phyloP scores from a whole-genome alignment of 768 basidiomycete species.

The Rickenella mellea region DNA sequence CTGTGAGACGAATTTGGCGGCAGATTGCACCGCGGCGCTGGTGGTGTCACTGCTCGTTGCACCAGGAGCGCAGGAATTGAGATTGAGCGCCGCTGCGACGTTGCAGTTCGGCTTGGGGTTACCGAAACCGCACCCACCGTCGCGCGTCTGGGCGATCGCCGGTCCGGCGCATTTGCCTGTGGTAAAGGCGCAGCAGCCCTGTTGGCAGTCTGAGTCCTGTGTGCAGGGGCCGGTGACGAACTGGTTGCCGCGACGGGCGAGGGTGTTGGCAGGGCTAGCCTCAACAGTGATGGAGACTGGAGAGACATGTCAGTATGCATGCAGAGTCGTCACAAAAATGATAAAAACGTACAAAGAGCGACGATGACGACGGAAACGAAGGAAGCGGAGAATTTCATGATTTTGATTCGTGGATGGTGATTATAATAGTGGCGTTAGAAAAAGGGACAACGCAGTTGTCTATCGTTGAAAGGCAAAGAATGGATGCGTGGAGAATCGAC shows the following conservation, averaged over 20 bases:
- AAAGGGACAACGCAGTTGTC: no score
- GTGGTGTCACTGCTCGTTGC: not conserved
- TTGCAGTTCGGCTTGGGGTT: slow-evolving; percentile 11
- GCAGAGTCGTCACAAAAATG: no score
- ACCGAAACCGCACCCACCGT: slow-evolving; percentile 15
- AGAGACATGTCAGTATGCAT: no score
- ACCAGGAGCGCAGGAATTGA: not conserved
- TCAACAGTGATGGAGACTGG: slow-evolving; percentile 4
- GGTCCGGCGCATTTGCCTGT: slow-evolving; percentile 15
- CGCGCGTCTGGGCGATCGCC: slow-evolving; percentile 12
- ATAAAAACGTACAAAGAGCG: no score
- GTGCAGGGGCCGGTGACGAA: slow-evolving; percentile 13
- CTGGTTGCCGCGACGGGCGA: slow-evolving; percentile 10
- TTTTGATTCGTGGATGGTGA: no score
- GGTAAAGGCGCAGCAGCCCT: slow-evolving; percentile 14
- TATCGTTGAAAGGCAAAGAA: no score
- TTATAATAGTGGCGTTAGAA: no score
- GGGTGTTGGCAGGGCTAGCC: slow-evolving; percentile 1
- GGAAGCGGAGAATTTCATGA: slow-evolving; percentile 6
- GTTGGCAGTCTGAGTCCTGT: slow-evolving; percentile 12
- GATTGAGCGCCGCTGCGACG: slow-evolving; percentile 7
- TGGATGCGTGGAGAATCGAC: no score
- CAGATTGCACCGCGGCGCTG: not conserved
- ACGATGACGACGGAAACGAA: slow-evolving; percentile 4
- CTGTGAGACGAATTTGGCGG: slow-evolving; percentile 1